Base-by-base conservation (phyloP, 202 grass and related monocot species). In the Dendrocalamus latiflorus region DNA sequence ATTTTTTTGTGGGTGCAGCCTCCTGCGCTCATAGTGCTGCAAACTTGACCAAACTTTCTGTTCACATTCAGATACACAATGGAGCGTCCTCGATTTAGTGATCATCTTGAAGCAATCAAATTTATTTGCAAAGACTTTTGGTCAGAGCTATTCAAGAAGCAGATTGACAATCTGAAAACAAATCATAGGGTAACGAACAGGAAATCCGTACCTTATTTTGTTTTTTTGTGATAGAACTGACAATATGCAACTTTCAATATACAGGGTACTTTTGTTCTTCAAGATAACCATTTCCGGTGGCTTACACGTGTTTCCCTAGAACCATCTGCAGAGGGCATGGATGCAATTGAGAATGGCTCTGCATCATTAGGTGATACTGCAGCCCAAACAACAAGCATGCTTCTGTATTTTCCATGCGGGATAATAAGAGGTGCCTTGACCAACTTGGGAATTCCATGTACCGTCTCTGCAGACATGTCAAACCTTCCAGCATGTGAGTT, bases 91-190 rank as follows among this genome's bases (percentile, higher is more conserved):
- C 87, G 93, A 73, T 98, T 98, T 55, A 91, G 77, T 67, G 91
- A 98, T 93, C 95, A 95, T 76, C 91, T 98, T 22, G 95, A 98
- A 75, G 95, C 92, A 37, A 98, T 98, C 72, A 95, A 98, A 70
- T 98, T 98, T 82, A 98, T 98, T 76, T 98, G 95, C 74, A 98
- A 98, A 85, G 95, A 98, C 72, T 95, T 98, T 83, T 98, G 95
- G 95, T 91, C 93, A 5, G 92, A 91, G 81, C 65, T 98, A 53
- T 98, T 98, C 85, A 98, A 98, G 76, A 98, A 95, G 41, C 92
- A 95, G 76, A 95, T 98, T 47, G 95, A 98, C 85, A 98, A 98
- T 68, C 73, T 98, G 74, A 98, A 95, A 83, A 98, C 91, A 60
- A 98, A 95, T 81, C 95, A 98, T 54, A 98, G 95, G 77, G 95